Percentiles rank a stretch among this genome's conserved stretches.
phyloP scores from a whole-genome alignment of 257 asterid genomes.

The Rauvolfia tetraphylla region DNA sequence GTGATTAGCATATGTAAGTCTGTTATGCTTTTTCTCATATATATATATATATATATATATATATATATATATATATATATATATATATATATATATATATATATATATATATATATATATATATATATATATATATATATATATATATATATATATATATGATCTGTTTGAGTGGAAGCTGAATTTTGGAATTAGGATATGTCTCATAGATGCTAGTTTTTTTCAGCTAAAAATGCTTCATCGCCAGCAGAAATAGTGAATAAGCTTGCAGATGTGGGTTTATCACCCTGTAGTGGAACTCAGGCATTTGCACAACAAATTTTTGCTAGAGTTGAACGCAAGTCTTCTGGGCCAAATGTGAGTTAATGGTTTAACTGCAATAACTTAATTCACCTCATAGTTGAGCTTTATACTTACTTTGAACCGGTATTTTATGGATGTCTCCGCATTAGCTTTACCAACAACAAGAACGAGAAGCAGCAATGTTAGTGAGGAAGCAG shows the following conservation, averaged over 20 bases:
- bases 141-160: not conserved
- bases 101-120: not conserved
- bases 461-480: constrained; percentile 72
- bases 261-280: constrained; percentile 55
- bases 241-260: constrained; percentile 70
- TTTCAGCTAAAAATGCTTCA: constrained; percentile 80
- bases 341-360: constrained; percentile 72
- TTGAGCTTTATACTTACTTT: not conserved
- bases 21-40: not conserved
- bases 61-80: not conserved
- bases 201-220: constrained; percentile 6
- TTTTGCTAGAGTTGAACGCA: constrained; percentile 68
- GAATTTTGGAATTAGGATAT: not conserved
- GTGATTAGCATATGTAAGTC: constrained; percentile 56
- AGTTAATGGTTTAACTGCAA: constrained; percentile 24
- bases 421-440: constrained; percentile 9
- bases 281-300: constrained; percentile 60
- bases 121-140: not conserved
- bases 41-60: not conserved
- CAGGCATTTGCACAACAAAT: constrained; percentile 62
- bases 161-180: not conserved
- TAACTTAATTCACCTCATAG: constrained; percentile 11
- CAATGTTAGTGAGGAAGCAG: constrained; percentile 61
- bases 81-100: not conserved
- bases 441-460: constrained; percentile 47